Evolutionary conservation across 352 stramenopile genomes (phyloP).

Genomic region (Heterotrichella gracilis): DNA sequence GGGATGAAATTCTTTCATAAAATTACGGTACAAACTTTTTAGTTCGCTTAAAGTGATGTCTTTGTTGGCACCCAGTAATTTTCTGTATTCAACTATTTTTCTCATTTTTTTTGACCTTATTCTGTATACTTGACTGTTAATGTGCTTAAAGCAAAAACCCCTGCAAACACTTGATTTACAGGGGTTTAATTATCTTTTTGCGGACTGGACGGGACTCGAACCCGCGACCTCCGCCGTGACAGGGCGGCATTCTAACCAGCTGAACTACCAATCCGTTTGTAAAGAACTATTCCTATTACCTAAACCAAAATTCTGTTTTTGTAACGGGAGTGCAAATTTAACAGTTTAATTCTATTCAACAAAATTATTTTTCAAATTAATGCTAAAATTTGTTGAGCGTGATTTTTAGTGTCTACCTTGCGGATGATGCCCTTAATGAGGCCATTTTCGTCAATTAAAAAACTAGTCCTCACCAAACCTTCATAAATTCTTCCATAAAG

Average conservation of each 20-base stretch:
- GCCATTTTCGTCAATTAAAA: neutral
- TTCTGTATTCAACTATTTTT: conserved; percentile 5
- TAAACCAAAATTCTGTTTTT: no score
- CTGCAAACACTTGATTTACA: neutral
- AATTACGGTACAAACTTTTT: neutral
- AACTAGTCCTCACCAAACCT: neutral
- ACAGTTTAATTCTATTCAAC: no score
- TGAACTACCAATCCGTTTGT: neutral
- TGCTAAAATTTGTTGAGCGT: neutral
- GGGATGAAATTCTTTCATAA: neutral
- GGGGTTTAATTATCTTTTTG: neutral
- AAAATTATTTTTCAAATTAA: no score
- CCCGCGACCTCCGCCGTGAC: neutral
- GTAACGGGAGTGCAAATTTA: no score
- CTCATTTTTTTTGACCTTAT: no score
- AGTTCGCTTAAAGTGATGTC: neutral
- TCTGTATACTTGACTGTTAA: no score
- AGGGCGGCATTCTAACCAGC: neutral
- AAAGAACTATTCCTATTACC: neutral
- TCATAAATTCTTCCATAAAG: neutral
- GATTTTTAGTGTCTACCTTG: neutral
- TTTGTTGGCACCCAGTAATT: neutral
- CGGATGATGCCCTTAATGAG: neutral
- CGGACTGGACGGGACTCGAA: no score
- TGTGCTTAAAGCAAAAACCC: no score